A percentile compares a stretch with the other conserved stretches of the same genome.
These are phyloP conservation scores for Psilocybe cyanescens DNA, from an alignment of 768 basidiomycete genomes.

Conservation along the genomic window DNA sequence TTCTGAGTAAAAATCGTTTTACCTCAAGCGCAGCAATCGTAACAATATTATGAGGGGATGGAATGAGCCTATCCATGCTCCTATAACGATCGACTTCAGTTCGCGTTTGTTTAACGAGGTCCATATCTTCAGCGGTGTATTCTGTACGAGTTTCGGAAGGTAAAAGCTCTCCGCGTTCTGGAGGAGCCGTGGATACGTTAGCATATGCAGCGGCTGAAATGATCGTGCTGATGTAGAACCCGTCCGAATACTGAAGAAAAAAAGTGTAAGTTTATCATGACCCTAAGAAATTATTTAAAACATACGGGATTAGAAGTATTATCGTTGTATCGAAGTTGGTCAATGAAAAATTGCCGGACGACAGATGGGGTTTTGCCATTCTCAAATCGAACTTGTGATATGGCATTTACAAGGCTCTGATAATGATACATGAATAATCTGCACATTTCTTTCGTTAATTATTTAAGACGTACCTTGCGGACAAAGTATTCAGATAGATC, in stretches of 20 bases:
- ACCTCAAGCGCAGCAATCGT: constrained; percentile 93
- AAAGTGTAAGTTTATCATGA: not conserved
- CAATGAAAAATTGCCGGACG: constrained; percentile 86
- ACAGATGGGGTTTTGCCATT: constrained; percentile 86
- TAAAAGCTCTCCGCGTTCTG: constrained; percentile 79
- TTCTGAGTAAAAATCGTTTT: not conserved
- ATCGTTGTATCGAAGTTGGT: constrained; percentile 94
- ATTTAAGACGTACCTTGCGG: constrained; percentile 67
- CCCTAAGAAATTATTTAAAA: not conserved
- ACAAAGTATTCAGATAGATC: constrained; percentile 94
- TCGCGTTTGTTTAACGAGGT: constrained; percentile 73
- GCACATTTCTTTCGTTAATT: not conserved
- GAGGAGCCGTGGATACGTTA: constrained; percentile 74
- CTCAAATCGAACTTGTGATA: constrained; percentile 86
- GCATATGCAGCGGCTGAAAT: constrained; percentile 84
- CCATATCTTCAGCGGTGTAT: constrained; percentile 68
- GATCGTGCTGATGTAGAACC: constrained; percentile 85
- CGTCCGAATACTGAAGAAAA: constrained; percentile 78
- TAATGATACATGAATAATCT: constrained; percentile 1
- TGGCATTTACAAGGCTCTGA: constrained; percentile 79
- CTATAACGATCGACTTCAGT: constrained; percentile 90
- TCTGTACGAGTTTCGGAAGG: constrained; percentile 69
- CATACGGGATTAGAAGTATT: constrained; percentile 89
- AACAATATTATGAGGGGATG: constrained; percentile 92
- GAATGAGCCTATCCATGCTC: constrained; percentile 93